Base-by-base conservation (phyloP, 179 eudicot genomes). In the Spergularia azorica region DNA sequence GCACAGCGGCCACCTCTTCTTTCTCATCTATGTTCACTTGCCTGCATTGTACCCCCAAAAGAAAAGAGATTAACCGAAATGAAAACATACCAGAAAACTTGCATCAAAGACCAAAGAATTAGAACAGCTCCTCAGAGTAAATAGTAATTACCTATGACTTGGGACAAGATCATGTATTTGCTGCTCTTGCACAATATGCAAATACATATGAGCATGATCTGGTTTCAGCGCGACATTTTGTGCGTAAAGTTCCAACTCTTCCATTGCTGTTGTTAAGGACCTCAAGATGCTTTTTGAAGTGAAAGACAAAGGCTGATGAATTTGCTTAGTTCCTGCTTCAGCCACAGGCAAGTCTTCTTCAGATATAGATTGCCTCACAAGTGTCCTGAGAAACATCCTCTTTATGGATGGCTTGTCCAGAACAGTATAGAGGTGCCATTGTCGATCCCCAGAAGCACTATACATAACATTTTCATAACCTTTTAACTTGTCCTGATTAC, bases 371-470 rank as follows among this genome's bases (percentile, higher is more conserved):
- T 96, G 97, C 89, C 99, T 88, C 63, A 94, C 93, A 70, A 96
- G 92, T 46, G 98, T 96, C 84, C 98, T 87, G 46, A 96, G 89
- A 62, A 94, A 96, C 95, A 94, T 90, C 88, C 99, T 86, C 84
- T 84, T 94, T 54, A 94, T 87, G 67, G 88, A 83, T 63, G 92
- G 91, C 84, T 96, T 92, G 85, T 92, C 99, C 66, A 66, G 75
- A 79, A 94, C 95, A 10, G 96, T 88, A 77, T 94, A 96, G n/a
- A 96, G 83, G 83, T 96, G 99, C 98, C 98, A 96, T 76, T 94
- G 99, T 56, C 92, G 98, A 83, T 96, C 99, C 60, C 97, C 82
- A 9, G 98, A 96, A 70, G 97, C 89, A 55, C 92, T 96, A 74
- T 94, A 90, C 81, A 88, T 84, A 64, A 89, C 86, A 70, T 90